phyloP scores from a whole-genome alignment of 169 alveolate species.

The Theileria sp. region DNA sequence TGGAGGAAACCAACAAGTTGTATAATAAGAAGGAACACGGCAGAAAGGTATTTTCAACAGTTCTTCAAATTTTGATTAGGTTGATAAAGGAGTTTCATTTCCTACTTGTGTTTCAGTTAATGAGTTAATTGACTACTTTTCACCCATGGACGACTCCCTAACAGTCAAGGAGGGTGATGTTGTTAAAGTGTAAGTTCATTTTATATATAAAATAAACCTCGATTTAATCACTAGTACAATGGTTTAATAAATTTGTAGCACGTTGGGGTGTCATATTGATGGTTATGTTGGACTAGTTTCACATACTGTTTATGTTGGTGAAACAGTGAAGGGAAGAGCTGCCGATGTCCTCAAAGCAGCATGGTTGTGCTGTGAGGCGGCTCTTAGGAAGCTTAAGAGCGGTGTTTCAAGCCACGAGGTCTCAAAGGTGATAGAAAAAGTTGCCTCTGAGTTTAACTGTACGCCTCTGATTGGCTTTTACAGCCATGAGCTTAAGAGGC shows the following conservation, averaged over 20 bases:
- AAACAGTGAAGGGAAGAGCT: constrained; percentile 60
- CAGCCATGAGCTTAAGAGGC: constrained; percentile 91
- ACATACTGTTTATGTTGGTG: constrained; percentile 77
- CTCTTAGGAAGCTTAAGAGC: constrained; percentile 82
- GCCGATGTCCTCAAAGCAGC: constrained; percentile 85
- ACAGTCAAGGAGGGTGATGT: constrained; percentile 54
- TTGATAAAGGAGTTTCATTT: constrained; percentile 92
- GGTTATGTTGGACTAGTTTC: constrained; percentile 90
- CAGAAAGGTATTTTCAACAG: constrained; percentile 28
- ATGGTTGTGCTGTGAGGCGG: constrained; percentile 89
- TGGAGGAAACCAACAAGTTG: constrained; percentile 43
- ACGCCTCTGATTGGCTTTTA: constrained; percentile 89
- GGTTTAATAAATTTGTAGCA: constrained; percentile 47
- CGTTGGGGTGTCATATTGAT: constrained; percentile 89
- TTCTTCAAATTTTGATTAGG: neutral
- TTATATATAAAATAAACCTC: neutral
- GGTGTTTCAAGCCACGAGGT: constrained; percentile 90
- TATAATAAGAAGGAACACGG: constrained; percentile 70
- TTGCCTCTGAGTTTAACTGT: constrained; percentile 86
- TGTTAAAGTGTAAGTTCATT: constrained; percentile 54
- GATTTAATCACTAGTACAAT: neutral
- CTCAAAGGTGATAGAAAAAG: constrained; percentile 85
- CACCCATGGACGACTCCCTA: constrained; percentile 80
- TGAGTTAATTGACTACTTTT: constrained; percentile 90
- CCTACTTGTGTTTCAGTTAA: constrained; percentile 95